Evolutionary conservation across 1,284 basidiomycete species (phyloP).

Genomic region (Coniferiporia sulphurascens): DNA sequence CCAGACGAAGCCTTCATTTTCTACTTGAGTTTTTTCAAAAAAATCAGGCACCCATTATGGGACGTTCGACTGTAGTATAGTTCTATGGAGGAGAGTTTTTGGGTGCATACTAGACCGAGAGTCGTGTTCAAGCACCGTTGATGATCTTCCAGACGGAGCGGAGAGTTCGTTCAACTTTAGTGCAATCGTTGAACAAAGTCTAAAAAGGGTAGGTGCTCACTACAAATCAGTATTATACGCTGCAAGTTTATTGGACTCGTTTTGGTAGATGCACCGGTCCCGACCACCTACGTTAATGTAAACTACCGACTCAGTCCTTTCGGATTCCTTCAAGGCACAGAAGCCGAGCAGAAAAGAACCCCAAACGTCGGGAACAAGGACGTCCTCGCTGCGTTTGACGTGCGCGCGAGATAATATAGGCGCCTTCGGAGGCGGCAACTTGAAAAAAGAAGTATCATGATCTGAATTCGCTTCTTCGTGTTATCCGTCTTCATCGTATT

Average conservation of each 20-base stretch:
- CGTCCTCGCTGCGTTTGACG: constrained; percentile 38
- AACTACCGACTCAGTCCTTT: constrained; percentile 51
- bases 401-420: constrained; percentile 47
- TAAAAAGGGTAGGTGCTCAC: constrained; percentile 33
- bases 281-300: constrained; percentile 49
- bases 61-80: no score
- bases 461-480: not conserved
- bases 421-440: constrained; percentile 44
- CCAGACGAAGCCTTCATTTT: no score
- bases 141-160: constrained; percentile 23
- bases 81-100: constrained; percentile 26
- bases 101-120: no score
- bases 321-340: constrained; percentile 44
- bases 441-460: constrained; percentile 31
- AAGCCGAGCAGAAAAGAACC: constrained; percentile 33
- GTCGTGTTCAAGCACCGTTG: no score
- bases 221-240: not conserved
- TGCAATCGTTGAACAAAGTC: constrained; percentile 40
- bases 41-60: no score
- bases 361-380: constrained; percentile 45
- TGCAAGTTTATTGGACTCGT: constrained; percentile 4
- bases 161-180: constrained; percentile 37
- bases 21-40: no score
- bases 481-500: not conserved
- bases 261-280: constrained; percentile 28